Conservation (phyloP, 371 early-diverging fungal species). For the Mortierella sp. region DNA sequence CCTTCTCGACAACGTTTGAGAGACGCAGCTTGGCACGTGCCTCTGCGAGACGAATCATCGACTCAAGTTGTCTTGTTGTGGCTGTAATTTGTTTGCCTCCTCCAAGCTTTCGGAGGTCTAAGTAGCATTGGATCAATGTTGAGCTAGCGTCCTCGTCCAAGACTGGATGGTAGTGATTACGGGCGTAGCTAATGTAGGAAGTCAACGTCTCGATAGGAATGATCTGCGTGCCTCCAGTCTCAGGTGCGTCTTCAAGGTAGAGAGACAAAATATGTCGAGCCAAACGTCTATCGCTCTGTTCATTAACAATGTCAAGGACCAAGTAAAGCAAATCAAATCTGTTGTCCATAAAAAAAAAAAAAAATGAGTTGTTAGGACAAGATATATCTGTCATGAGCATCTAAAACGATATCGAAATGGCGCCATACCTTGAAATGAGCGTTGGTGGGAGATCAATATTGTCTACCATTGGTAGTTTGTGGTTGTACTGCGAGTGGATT, state of each 20-base stretch:
- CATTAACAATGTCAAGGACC: constrained; percentile 93
- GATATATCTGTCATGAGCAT: background rate
- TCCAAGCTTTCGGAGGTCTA: constrained; percentile 91
- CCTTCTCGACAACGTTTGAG: constrained; percentile 74
- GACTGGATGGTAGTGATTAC: constrained; percentile 83
- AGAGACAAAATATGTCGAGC: constrained; percentile 91
- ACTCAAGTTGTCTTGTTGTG: constrained; percentile 99
- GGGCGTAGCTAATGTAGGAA: constrained; percentile 94
- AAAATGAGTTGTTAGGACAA: background rate
- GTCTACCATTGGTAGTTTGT: constrained; percentile 87
- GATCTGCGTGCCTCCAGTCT: constrained; percentile 68
- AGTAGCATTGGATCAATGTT: constrained; percentile 86
- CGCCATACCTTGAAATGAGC: constrained; percentile 85
- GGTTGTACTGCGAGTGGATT: constrained; percentile 95
- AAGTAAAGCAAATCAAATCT: constrained; percentile 97
- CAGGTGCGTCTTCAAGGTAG: constrained; percentile 80
- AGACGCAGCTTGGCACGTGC: constrained; percentile 98
- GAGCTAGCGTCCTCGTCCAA: constrained; percentile 88
- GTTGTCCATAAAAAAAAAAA: constrained; percentile 26
- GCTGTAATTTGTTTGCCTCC: constrained; percentile 90
- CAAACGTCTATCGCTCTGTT: constrained; percentile 86
- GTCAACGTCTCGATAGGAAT: constrained; percentile 86
- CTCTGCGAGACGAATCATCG: constrained; percentile 98
- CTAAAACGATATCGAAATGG: background rate
- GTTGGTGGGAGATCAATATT: constrained; percentile 98